Evolutionary conservation across 176 grass and related monocot species (phyloP).

Genomic region (Thalia dealbata): DNA sequence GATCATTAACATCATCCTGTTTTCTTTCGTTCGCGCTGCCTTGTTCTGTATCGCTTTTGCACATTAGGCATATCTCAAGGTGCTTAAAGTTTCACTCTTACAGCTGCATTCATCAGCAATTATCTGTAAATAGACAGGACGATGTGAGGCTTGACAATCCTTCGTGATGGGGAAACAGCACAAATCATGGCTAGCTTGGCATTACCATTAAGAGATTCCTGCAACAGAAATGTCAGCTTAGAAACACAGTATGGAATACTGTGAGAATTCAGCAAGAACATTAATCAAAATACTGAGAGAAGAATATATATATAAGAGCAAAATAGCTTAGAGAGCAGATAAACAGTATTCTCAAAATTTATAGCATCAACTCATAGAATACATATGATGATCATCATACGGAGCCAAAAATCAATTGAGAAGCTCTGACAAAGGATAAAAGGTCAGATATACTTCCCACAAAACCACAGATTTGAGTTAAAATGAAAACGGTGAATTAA

Average conservation of each 20-base stretch:
- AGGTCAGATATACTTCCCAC: too few species aligned
- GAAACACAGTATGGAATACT: constrained; percentile 91
- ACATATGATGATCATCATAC: too few species aligned
- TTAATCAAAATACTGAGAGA: constrained; percentile 82
- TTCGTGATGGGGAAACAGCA: constrained; percentile 68
- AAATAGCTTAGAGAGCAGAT: neutral
- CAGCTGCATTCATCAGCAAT: constrained; percentile 38
- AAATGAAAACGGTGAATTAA: too few species aligned
- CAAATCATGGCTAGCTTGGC: constrained; percentile 95
- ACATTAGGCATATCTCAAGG: constrained; percentile 83
- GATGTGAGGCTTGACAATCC: too few species aligned
- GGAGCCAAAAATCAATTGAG: too few species aligned
- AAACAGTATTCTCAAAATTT: too few species aligned
- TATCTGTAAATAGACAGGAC: neutral
- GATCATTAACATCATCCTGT: constrained; percentile 66
- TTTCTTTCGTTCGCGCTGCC: constrained; percentile 73
- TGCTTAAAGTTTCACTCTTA: constrained; percentile 81
- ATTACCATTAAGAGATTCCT: constrained; percentile 96
- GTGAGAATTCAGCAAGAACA: constrained; percentile 83
- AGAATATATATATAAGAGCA: constrained; percentile 19
- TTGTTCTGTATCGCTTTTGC: constrained; percentile 96
- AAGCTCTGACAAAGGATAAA: too few species aligned
- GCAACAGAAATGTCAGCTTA: constrained; percentile 81
- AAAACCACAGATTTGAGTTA: too few species aligned
- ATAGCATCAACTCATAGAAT: too few species aligned